Base-by-base conservation (phyloP, 2,329 filamentous ascomycete species). In the Fusarium austroafricanum region DNA sequence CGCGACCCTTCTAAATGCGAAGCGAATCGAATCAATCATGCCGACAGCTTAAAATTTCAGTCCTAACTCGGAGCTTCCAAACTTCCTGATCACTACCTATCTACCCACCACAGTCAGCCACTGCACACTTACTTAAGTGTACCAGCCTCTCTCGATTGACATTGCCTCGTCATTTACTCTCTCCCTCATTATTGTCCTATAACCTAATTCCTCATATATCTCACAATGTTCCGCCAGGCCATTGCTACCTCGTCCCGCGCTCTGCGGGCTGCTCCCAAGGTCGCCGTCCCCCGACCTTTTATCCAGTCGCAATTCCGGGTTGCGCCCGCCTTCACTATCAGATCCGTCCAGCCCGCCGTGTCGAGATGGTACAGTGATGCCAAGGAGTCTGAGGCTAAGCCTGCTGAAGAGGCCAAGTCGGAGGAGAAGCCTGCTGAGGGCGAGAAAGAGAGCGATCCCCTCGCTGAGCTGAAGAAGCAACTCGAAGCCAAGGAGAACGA, bases 401-500 rank as follows among this genome's bases (percentile, higher is more conserved):
- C 60, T 35, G 33, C 67, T 10, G 71, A 75, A 61, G 76, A 77
- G 60, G 66, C 73, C 20, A 76, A 77, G 51, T 68, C 68, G 14
- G 60, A 63, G 18, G 74, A 68, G 47, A 77, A 78, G 61, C 71
- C 75, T 18, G 71, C 61, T 10, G 65, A 56, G 38, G 71, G 61
- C 61, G 76, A 77, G 35, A 57, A 75, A 61, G 76, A 77, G 33
- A 57, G 74, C 11, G 80, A 81, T 56, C 76, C 79, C 40, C 74
- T 83, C 39, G 75, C 79, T 5, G 78, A 81, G 60, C 75, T 86
- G 55, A 85, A 84, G 79, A 86, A 85, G 75, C 78, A 82, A 63
- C 76, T 86, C 45, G 84, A 86, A 75, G 75, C 81, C 68, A 86
- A 86, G 78, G 81, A 85, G 31, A 80, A 81, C 68, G 84, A 86